phyloP scores from a whole-genome alignment of 163 green algal species.

The Trebouxiophyceae sp. region DNA sequence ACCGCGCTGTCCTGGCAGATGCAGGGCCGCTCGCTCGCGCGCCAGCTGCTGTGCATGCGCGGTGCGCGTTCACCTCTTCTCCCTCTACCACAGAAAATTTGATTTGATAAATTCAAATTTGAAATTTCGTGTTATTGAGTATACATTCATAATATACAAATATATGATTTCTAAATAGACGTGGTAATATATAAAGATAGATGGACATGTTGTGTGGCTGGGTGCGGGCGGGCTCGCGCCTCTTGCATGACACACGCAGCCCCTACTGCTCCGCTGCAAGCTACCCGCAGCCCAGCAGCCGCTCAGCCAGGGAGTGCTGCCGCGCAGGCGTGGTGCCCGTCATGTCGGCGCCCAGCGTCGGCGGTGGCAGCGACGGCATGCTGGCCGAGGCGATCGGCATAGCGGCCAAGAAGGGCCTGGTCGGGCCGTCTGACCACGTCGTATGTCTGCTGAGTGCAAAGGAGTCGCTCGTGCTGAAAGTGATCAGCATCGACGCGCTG shows the following conservation, averaged over 20 bases:
- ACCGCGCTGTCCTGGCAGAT: conserved; percentile 45
- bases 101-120: no score
- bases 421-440: conserved; percentile 48
- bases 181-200: no score
- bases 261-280: no score
- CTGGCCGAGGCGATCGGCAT: conserved; percentile 41
- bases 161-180: no score
- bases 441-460: conserved; percentile 37
- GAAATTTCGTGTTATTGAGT: no score
- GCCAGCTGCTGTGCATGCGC: conserved; percentile 50
- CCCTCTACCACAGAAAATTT: no score
- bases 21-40: conserved; percentile 53
- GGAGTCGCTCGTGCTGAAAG: conserved; percentile 57
- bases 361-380: conserved; percentile 41
- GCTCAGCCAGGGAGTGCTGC: no score
- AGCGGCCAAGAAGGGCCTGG: conserved; percentile 38
- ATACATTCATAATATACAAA: no score
- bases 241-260: no score
- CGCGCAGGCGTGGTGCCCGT: conserved; percentile 68
- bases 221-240: no score
- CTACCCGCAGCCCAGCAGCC: no score
- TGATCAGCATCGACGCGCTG: conserved; percentile 74
- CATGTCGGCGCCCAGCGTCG: conserved; percentile 63
- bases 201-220: no score
- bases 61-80: conserved; percentile 5